These are phyloP conservation scores for Eimeria sp. DNA, from an alignment of 169 alveolate genomes.

Conservation along the genomic window DNA sequence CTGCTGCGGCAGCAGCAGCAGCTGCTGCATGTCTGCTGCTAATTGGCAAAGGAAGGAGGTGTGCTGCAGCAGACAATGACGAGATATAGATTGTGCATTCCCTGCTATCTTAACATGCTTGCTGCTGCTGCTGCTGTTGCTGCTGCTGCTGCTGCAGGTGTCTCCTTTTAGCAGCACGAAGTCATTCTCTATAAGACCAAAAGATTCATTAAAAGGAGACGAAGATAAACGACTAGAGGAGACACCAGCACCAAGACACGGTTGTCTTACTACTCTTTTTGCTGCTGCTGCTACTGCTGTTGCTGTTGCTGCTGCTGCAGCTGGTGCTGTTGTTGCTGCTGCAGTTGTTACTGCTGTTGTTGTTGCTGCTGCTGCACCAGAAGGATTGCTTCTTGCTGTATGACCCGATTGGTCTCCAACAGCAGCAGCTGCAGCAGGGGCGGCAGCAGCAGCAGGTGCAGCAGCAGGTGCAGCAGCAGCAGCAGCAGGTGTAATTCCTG, in stretches of 20 bases:
- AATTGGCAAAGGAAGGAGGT: neutral
- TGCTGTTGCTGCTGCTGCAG: neutral
- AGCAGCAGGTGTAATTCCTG: neutral
- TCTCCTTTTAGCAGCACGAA: neutral
- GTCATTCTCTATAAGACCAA: neutral
- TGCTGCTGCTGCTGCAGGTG: constrained; percentile 10
- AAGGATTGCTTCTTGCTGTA: neutral
- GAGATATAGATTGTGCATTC: neutral
- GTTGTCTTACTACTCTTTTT: neutral
- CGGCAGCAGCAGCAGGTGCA: neutral
- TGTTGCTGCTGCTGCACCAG: neutral
- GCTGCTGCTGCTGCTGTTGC: constrained; percentile 4
- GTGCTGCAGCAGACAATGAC: neutral
- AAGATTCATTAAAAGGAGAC: neutral
- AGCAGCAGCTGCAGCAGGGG: neutral
- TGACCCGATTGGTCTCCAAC: neutral
- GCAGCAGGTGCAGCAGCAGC: constrained; percentile 1
- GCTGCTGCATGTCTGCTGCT: constrained; percentile 12
- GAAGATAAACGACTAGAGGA: neutral
- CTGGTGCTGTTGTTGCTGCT: neutral
- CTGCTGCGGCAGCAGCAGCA: constrained; percentile 6
- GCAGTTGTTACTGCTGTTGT: neutral
- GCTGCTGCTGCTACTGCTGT: neutral
- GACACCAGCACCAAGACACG: neutral
- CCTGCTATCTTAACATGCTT: constrained; percentile 5